Conservation (phyloP, 2,329 filamentous ascomycete genomes). For the Lasiodiplodia citricola region DNA sequence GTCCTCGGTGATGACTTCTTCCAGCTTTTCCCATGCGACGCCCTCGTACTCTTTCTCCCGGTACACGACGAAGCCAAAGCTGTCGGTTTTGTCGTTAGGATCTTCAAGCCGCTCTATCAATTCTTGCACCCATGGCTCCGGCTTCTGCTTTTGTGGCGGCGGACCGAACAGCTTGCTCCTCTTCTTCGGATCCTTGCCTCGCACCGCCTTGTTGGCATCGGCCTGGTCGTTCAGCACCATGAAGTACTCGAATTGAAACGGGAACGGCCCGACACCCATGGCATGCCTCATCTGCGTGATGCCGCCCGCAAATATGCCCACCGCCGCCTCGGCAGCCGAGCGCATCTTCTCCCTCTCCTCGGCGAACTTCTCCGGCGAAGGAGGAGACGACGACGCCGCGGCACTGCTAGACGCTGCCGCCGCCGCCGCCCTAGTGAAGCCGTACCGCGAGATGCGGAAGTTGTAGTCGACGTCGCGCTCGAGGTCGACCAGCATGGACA, state of each 20-base stretch:
- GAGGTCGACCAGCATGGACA: not conserved
- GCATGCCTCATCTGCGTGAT: slow-evolving; percentile 11
- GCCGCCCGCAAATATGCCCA: not conserved
- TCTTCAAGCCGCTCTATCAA: not conserved
- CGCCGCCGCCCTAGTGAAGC: not conserved
- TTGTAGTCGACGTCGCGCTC: slow-evolving; percentile 11
- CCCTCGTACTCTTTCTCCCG: slow-evolving; percentile 10
- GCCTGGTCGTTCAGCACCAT: slow-evolving; percentile 4
- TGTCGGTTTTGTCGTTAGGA: not conserved
- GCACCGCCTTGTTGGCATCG: not conserved
- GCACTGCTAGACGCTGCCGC: too few relatives aligned
- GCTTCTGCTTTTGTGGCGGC: not conserved
- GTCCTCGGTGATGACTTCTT: not conserved
- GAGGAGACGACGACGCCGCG: too few relatives aligned
- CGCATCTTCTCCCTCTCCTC: not conserved
- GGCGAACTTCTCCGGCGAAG: not conserved
- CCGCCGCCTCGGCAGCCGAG: not conserved
- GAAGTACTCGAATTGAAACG: not conserved
- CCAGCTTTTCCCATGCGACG: not conserved
- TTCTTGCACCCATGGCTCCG: slow-evolving; percentile 8
- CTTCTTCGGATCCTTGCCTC: slow-evolving; percentile 9
- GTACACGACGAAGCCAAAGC: slow-evolving; percentile 11
- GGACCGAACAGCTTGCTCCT: not conserved
- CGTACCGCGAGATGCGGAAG: slow-evolving; percentile 7
- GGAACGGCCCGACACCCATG: slow-evolving; percentile 9